Conservation (phyloP, 2,329 filamentous ascomycete species). For the Aspergillus luchuensis region DNA sequence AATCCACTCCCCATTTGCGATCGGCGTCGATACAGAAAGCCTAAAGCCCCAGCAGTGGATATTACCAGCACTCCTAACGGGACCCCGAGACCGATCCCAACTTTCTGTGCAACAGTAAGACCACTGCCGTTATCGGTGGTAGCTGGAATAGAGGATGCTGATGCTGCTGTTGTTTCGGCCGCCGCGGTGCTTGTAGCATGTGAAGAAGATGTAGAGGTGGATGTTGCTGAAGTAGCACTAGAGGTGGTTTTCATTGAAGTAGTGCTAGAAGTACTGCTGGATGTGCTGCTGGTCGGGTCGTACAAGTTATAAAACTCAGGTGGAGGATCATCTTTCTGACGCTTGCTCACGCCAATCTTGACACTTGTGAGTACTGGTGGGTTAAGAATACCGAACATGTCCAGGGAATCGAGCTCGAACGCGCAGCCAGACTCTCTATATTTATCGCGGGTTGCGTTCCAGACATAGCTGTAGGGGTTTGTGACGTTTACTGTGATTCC, state of each 20-base stretch:
- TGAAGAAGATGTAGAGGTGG: background rate
- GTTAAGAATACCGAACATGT: background rate
- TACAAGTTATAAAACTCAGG: conserved; percentile 10
- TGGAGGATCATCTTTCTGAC: conserved; percentile 5
- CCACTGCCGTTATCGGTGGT: background rate
- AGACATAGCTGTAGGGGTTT: conserved; percentile 10
- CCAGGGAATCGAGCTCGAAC: conserved; percentile 7
- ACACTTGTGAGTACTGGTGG: background rate
- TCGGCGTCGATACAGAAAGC: background rate
- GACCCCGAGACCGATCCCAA: conserved; percentile 10
- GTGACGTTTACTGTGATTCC: background rate
- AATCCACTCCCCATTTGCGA: no score
- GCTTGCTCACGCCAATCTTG: conserved; percentile 4
- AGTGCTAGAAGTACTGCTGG: background rate
- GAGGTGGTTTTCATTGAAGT: background rate
- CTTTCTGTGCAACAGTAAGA: background rate
- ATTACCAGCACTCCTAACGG: conserved; percentile 2
- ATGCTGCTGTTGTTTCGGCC: background rate
- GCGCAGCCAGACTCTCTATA: conserved; percentile 8
- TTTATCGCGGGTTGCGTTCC: conserved; percentile 8
- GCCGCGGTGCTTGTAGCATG: background rate
- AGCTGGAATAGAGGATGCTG: background rate
- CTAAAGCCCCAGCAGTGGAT: background rate
- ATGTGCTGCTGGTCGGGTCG: background rate
- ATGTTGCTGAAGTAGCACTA: background rate